A percentile compares a stretch with the other conserved stretches of the same genome.
Evolutionary conservation across 1,284 basidiomycete species (phyloP).

Genomic region (Tremellales sp.): DNA sequence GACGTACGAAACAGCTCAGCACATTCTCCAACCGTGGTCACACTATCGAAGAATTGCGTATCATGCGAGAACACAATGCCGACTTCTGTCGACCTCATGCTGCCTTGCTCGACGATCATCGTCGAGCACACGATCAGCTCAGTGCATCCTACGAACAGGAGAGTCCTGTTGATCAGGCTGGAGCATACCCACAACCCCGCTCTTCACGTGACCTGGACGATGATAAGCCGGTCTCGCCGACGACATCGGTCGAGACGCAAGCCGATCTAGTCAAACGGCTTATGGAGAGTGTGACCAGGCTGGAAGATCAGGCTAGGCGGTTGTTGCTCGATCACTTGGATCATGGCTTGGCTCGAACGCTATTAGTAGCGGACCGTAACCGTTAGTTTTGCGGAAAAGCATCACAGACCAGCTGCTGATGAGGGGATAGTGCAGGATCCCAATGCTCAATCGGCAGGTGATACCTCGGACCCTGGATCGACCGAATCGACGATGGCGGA

Average conservation of each 20-base stretch:
- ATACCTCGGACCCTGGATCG: too few relatives aligned
- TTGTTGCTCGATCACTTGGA: conserved; percentile 43
- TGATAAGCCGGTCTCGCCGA: not conserved
- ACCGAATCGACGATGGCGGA: conserved; percentile 14
- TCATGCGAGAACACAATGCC: conserved; percentile 19
- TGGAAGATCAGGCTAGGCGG: conserved; percentile 39
- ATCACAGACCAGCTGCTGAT: not conserved
- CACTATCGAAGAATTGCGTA: conserved; percentile 14
- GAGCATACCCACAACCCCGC: too few relatives aligned
- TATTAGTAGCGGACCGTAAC: conserved; percentile 42
- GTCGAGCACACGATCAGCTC: not conserved
- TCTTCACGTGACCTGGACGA: too few relatives aligned
- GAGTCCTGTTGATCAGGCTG: too few relatives aligned
- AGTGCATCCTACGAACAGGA: too few relatives aligned
- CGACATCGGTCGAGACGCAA: conserved; percentile 4
- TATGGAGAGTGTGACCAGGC: conserved; percentile 28
- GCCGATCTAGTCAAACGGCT: conserved; percentile 29
- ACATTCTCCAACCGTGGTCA: conserved; percentile 25
- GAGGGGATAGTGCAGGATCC: not conserved
- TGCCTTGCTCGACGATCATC: conserved; percentile 26
- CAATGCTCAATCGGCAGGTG: conserved; percentile 1
- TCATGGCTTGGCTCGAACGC: conserved; percentile 32
- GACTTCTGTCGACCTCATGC: conserved; percentile 42
- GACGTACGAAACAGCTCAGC: conserved; percentile 21
- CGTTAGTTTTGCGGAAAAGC: conserved; percentile 19